Percentiles rank a stretch among this genome's conserved stretches.
phyloP scores from a whole-genome alignment of 2,329 filamentous ascomycete genomes.

The Sarocladiaceae sp. region DNA sequence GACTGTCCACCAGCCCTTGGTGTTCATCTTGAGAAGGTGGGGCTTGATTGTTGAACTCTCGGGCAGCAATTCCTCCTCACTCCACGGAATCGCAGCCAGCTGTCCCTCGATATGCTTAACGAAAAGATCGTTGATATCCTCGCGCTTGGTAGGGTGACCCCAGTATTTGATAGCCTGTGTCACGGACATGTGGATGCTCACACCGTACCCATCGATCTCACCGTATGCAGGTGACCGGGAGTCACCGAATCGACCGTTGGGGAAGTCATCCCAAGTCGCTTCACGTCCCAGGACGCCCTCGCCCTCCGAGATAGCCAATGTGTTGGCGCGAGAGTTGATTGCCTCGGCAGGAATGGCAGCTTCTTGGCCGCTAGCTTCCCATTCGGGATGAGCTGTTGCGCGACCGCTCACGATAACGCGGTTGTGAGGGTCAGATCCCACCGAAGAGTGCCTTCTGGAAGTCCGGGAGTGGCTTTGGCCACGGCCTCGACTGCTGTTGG shows the following conservation, averaged over 20 bases:
- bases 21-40: constrained; percentile 69
- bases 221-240: constrained; percentile 89
- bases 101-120: constrained; percentile 73
- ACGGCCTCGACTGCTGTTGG: constrained; percentile 10
- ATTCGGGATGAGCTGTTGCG: constrained; percentile 52
- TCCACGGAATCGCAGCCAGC: constrained; percentile 83
- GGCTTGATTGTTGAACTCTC: constrained; percentile 78
- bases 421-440: constrained; percentile 82
- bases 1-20: constrained; percentile 89
- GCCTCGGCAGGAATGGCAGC: constrained; percentile 68
- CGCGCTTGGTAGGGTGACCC: constrained; percentile 64
- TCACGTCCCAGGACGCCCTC: constrained; percentile 84
- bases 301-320: constrained; percentile 88
- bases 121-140: constrained; percentile 77
- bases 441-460: constrained; percentile 63
- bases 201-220: constrained; percentile 96
- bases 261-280: constrained; percentile 98
- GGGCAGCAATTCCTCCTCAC: constrained; percentile 76
- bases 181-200: constrained; percentile 88
- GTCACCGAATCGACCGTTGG: constrained; percentile 93
- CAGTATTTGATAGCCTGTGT: constrained; percentile 77
- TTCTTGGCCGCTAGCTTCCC: constrained; percentile 69
- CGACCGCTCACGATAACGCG: constrained; percentile 72
- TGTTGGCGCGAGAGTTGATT: constrained; percentile 74
- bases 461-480: constrained; percentile 25